Evolutionary conservation across 176 grass and related monocot genomes (phyloP).

Genomic region (Aegilops speltoides): DNA sequence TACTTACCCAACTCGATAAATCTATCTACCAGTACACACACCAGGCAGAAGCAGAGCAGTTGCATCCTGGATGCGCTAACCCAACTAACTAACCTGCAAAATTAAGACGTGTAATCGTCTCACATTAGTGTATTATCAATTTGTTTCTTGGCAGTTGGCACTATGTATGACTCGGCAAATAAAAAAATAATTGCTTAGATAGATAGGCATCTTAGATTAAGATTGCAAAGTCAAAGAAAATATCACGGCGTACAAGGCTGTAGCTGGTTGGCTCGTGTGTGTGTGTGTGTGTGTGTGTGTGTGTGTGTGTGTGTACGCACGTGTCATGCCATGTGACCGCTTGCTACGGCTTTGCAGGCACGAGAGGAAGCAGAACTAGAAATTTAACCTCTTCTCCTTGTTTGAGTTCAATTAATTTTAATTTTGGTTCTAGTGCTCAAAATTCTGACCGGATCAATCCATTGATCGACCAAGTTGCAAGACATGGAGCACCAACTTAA

Average conservation of each 20-base stretch:
- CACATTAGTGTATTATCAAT: neutral
- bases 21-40: neutral
- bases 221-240: neutral
- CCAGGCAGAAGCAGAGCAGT: conserved; percentile 17
- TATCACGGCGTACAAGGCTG: neutral
- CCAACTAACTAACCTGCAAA: neutral
- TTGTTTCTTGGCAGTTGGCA: neutral
- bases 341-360: too few species aligned
- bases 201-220: neutral
- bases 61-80: neutral
- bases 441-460: neutral
- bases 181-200: too few species aligned
- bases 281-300: too few species aligned
- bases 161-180: neutral
- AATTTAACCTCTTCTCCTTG: neutral
- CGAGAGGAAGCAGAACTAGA: too few species aligned
- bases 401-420: too few species aligned
- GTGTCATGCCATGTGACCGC: too few species aligned
- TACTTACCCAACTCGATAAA: neutral
- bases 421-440: neutral
- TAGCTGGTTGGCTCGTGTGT: too few species aligned
- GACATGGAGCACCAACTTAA: neutral
- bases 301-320: too few species aligned
- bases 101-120: neutral
- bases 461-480: neutral